A percentile compares a stretch with the other conserved stretches of the same genome.
These are phyloP conservation scores for Fusarium annulatum DNA, from an alignment of 2,329 filamentous ascomycete species.

Conservation along the genomic window DNA sequence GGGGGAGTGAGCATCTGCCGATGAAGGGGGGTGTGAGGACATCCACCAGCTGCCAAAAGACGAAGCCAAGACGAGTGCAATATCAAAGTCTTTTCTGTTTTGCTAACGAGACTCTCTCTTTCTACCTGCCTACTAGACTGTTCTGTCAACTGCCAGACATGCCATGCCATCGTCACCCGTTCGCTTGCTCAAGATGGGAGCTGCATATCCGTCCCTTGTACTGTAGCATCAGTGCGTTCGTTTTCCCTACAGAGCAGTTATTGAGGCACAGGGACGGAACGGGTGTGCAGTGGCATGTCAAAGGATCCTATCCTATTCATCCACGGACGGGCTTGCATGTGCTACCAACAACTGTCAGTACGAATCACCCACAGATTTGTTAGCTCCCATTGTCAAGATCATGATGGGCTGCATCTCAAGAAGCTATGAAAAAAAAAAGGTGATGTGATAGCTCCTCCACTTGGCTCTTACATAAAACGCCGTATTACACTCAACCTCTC, in stretches of 20 bases:
- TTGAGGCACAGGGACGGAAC: constrained; percentile 17
- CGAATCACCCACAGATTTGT: constrained; percentile 11
- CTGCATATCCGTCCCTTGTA: constrained; percentile 26
- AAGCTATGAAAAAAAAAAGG: background rate
- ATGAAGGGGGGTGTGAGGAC: constrained; percentile 5
- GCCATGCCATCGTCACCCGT: background rate
- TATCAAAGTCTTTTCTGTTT: constrained; percentile 6
- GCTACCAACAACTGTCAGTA: constrained; percentile 30
- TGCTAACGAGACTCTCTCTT: background rate
- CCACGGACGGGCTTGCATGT: constrained; percentile 12
- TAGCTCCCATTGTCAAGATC: constrained; percentile 12
- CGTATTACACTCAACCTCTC: constrained; percentile 22
- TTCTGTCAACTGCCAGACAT: constrained; percentile 6
- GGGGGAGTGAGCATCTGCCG: constrained; percentile 16
- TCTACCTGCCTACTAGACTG: background rate
- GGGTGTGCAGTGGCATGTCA: constrained; percentile 21
- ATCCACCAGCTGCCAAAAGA: background rate
- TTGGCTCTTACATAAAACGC: constrained; percentile 24
- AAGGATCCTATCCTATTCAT: constrained; percentile 13
- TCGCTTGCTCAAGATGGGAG: constrained; percentile 29
- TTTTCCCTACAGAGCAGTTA: constrained; percentile 6
- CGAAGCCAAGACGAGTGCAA: constrained; percentile 8
- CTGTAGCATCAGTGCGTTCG: constrained; percentile 25
- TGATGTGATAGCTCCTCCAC: constrained; percentile 10
- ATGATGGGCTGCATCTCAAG: constrained; percentile 5